Evolutionary conservation across 345 rosid species (phyloP), one percentile per base, ranked within the genome.

Genomic region (Schrenkiella parvula): DNA sequence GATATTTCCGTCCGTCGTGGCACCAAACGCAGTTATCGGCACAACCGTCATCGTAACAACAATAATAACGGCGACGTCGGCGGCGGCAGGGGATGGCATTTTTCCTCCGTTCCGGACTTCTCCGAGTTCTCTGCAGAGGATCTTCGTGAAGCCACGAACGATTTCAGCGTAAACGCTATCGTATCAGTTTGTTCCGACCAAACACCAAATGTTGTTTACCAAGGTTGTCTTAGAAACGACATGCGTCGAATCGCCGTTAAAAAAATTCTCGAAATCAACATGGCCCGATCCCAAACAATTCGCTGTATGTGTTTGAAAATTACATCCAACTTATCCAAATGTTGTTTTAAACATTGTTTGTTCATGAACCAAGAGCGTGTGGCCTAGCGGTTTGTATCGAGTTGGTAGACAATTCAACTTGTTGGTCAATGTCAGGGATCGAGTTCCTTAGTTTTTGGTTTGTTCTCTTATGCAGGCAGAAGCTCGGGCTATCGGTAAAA

Each of bases 201-300:
- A 77, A 85, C 89, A n/a, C 86, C 91, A 22, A 91, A 93, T 78
- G 78, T 85, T 13, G 96, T 93, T 46, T 93, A 91, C 79, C 78
- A 80, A 80, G 97, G 98, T 25, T 82, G 84, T 26, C 80, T 93
- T 18, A 81, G 68, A 28, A 71, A 76, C 34, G 79, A 73, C 62
- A 79, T 81, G 46, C 84, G 87, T 47, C 79, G 86, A 84, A 88
- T 91, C 66, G 97, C 96, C 38, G 85, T 93, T 74, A 91, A 93
- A 83, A 83, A 86, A 77, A 72, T 89, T 91, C 69, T 66, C 87
- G 5, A 91, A 85, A 78, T 32, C 66, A 52, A 89, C 96, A n/a
- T 91, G 97, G 97, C 97, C 96, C 14, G 96, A 93, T 73, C 85
- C 97, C 4, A 86, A 87, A 54, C 97, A 91, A 79, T 93, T 93